Conservation (phyloP, 768 basidiomycete genomes). For the Rhizopogon vesiculosus region DNA sequence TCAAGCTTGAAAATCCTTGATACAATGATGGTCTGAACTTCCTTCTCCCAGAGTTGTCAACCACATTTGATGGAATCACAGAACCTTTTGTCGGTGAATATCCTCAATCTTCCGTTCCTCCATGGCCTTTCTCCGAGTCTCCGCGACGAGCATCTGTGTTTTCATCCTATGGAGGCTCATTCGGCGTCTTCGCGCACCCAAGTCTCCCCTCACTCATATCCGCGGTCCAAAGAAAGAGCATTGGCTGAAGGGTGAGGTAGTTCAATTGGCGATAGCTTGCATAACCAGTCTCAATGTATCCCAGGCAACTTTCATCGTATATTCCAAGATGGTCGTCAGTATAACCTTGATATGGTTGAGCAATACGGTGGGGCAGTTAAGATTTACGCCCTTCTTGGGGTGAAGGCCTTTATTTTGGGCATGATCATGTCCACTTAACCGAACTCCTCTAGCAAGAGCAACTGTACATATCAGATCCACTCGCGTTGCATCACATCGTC, state of each 20-base stretch:
- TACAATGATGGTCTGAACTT: not conserved
- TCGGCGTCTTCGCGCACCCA: slow-evolving; percentile 3
- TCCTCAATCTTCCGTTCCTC: not conserved
- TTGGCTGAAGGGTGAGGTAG: slow-evolving; percentile 27
- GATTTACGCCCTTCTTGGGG: slow-evolving; percentile 31
- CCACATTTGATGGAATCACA: not conserved
- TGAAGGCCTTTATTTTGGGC: slow-evolving; percentile 5
- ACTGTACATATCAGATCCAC: slow-evolving; percentile 34
- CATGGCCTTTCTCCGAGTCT: slow-evolving; percentile 3
- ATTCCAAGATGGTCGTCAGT: slow-evolving; percentile 28
- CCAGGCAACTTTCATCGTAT: slow-evolving; percentile 29
- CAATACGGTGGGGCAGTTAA: slow-evolving; percentile 31
- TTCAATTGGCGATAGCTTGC: too few species aligned
- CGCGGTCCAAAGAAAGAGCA: slow-evolving; percentile 28
- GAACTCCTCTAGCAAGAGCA: slow-evolving; percentile 14
- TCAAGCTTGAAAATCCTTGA: too few species aligned
- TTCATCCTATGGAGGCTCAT: slow-evolving; percentile 15
- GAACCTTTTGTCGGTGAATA: not conserved
- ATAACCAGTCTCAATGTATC: not conserved
- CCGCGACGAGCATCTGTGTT: slow-evolving; percentile 5
- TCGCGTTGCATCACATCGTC: slow-evolving; percentile 31
- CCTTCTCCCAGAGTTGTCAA: not conserved
- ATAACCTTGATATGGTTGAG: slow-evolving; percentile 24
- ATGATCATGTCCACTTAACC: not conserved
- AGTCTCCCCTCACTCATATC: slow-evolving; percentile 16